phyloP scores from a whole-genome alignment of 139 green algal species.

The Yamagishiella unicocca region DNA sequence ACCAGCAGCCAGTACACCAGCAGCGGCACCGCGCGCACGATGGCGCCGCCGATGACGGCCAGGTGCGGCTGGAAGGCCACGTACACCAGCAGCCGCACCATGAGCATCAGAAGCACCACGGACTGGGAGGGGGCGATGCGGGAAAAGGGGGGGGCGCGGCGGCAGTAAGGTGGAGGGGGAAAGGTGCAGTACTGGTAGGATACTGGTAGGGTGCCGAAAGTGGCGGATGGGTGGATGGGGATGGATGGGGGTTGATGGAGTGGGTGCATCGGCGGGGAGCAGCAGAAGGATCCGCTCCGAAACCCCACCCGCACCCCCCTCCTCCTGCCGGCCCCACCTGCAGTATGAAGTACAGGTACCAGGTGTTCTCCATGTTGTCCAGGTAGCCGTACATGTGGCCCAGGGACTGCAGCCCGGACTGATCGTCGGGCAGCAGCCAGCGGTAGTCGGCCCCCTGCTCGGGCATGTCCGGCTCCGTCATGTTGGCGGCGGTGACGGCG shows the following conservation, averaged over 20 bases:
- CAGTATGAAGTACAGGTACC: conserved; percentile 47
- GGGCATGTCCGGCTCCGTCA: conserved; percentile 31
- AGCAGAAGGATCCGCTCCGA: neutral
- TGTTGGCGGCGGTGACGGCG: neutral
- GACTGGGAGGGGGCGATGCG: neutral
- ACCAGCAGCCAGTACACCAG: conserved; percentile 48
- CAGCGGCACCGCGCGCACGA: conserved; percentile 29
- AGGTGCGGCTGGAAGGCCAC: conserved; percentile 59
- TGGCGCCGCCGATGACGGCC: conserved; percentile 40
- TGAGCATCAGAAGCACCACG: conserved; percentile 55
- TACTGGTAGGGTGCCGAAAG: neutral
- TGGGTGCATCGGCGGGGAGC: neutral
- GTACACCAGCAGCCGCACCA: conserved; percentile 57
- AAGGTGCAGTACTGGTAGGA: too few relatives aligned
- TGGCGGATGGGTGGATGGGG: neutral
- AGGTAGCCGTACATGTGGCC: conserved; percentile 32
- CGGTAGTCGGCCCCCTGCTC: conserved; percentile 44
- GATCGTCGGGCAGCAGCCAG: conserved; percentile 52
- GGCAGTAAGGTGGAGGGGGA: neutral
- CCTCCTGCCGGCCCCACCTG: conserved; percentile 9
- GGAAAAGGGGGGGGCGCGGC: neutral
- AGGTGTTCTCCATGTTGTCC: conserved; percentile 41
- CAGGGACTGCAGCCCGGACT: conserved; percentile 1
- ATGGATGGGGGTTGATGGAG: neutral
- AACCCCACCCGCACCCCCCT: neutral